Evolutionary conservation across 139 green algal genomes (phyloP), one percentile per base, ranked within the genome.

Genomic region (Haematococcus lacustris): DNA sequence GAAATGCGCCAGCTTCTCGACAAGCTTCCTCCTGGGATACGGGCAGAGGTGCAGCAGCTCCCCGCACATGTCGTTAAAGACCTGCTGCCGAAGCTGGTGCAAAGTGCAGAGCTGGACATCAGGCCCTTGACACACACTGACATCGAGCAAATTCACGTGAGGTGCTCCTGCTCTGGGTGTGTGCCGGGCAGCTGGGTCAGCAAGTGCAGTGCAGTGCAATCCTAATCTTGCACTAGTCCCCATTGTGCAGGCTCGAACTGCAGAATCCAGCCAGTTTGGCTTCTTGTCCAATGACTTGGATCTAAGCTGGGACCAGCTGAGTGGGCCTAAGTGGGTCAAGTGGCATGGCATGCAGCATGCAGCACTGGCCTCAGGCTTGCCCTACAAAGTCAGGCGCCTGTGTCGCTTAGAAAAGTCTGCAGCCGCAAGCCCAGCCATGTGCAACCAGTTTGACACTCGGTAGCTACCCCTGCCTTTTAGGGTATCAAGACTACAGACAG

Each of bases 251-350:
- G 73, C 57, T 32, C 66, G 73, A 2, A 78, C 73, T 28, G 43
- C 66, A 5, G 34, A 65, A 21, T 39, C 34, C 35, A 70, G 40
- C 34, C 51, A 74, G 43, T 78, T 64, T n/a, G 73, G 73, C 38
- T 78, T 78, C 26, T 59, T 71, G 60, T 5, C 23, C 1, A 67
- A 66, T 2, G 73, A 78, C 34, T 66, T 78, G 40, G 73, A 74
- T 30, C 9, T 78, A 1, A 78, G 57, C 26, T 78, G 73, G 73
- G 28, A 70, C 1, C 66, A 77, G 72, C n/a, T 77, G 32, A 62
- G 37, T 50, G 13, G 64, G 17, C 53, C 53, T 3, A 72, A 67
- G 72, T 77, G 50, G 50, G 68, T 61, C 7, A 7, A 9, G 57
- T 30, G 57, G 57, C 7, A 30, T 30, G 21, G 26, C 21, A 35